Base-by-base conservation (phyloP, 1,284 basidiomycete species). In the Xerocomus amazonicus region DNA sequence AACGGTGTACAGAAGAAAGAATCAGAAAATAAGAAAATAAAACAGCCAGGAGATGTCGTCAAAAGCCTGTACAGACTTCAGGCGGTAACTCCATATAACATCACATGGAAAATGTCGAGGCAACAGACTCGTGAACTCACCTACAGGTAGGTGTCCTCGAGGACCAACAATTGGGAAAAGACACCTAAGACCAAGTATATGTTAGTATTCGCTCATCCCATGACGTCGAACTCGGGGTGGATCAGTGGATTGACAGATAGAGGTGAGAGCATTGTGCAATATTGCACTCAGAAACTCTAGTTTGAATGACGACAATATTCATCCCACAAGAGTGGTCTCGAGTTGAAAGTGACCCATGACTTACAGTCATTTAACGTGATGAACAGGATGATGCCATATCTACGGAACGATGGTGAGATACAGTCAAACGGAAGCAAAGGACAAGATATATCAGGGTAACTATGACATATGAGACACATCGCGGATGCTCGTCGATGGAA, bases 201-300 rank as follows among this genome's bases (percentile, higher is more conserved):
- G 1, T 59, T 16, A 60, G 56, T 9, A 48, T 40, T 23, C 14
- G 28, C 19, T 38, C 23, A 17, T 45, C 35, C 37, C 5, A 35
- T 27, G 37, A 31, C 49, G 28, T 44, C 35, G 45, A 47, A 50
- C 14, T 42, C 44, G 48, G 57, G 59, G 58, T 55, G 59, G 57
- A 60, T 83, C 81, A 84, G 82, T 75, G 77, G 79, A 82, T 79
- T 77, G 75, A 78, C 73, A 80, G 75, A 81, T 76, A 55, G 45
- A 67, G 60, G 71, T 66, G 57, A 84, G 83, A 87, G 77, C 86
- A 87, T 83, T 61, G 83, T 72, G 76, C 75, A 68, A 27, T 54
- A 31, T 50, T 50, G 73, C 79, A 71, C 85, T 89, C 86, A 88
- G 74, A 87, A 83, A 89, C 86, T 88, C 86, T 89, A 89, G 86